These are phyloP conservation scores for Rubroboletus pulcherrimus DNA, from an alignment of 768 basidiomycete species.

Conservation along the genomic window DNA sequence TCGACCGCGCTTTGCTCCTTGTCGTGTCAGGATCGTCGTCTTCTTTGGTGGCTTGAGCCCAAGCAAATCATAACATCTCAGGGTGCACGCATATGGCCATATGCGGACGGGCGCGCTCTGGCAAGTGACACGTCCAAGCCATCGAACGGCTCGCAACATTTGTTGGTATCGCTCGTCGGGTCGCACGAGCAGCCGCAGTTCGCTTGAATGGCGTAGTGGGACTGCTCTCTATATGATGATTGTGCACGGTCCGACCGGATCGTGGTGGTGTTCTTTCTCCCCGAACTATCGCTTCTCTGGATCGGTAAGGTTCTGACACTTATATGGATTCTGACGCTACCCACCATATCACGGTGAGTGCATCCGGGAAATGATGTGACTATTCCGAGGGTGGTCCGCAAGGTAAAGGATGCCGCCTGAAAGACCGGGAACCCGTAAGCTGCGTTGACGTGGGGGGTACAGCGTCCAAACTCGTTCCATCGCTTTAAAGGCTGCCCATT, in stretches of 20 bases:
- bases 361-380: conserved; percentile 14
- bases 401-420: not conserved
- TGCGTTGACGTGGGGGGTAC: conserved; percentile 8
- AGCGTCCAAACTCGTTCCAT: not conserved
- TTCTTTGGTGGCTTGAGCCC: conserved; percentile 16
- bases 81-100: conserved; percentile 1
- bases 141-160: not conserved
- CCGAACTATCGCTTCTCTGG: conserved; percentile 3
- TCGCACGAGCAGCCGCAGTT: not conserved
- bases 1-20: conserved; percentile 8
- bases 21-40: conserved; percentile 25
- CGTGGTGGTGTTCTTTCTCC: conserved; percentile 9
- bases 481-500: conserved; percentile 16
- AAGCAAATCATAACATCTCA: conserved; percentile 8
- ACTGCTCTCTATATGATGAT: not conserved
- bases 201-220: not conserved
- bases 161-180: not conserved
- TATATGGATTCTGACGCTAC: conserved; percentile 4
- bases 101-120: not conserved
- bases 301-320: conserved; percentile 18
- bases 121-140: not conserved
- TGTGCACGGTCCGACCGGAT: not conserved
- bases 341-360: conserved; percentile 3
- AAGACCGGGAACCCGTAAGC: not conserved
- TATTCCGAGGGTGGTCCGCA: conserved; percentile 9